A percentile compares a stretch with the other conserved stretches of the same genome.
Evolutionary conservation across 108 stramenopile genomes (phyloP).

Genomic region (Stephanodiscus minutulus): DNA sequence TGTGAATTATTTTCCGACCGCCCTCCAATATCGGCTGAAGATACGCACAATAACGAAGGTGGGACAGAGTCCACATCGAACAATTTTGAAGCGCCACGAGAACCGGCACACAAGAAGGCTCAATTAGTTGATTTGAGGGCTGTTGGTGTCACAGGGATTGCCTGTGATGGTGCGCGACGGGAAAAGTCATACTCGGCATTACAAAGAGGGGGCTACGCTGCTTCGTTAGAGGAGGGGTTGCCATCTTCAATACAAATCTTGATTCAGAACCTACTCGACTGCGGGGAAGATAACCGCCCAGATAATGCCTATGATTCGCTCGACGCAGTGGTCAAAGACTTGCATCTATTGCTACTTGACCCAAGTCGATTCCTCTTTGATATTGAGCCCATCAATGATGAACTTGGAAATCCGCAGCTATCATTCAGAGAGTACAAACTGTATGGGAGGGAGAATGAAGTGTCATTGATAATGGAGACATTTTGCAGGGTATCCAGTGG

Average conservation of each 20-base stretch:
- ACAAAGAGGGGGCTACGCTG: background rate
- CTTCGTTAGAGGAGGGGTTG: background rate
- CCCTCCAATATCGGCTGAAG: background rate
- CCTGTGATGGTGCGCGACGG: background rate
- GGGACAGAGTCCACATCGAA: background rate
- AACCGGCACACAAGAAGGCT: background rate
- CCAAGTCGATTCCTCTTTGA: slow-evolving; percentile 34
- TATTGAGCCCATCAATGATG: background rate
- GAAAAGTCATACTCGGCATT: background rate
- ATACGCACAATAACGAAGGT: background rate
- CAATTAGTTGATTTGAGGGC: background rate
- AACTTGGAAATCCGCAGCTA: background rate
- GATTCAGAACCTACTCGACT: slow-evolving; percentile 31
- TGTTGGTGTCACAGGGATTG: too few relatives aligned
- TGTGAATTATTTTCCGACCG: slow-evolving; percentile 22
- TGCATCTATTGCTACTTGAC: slow-evolving; percentile 31
- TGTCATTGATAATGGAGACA: slow-evolving; percentile 13
- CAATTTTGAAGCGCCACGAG: background rate
- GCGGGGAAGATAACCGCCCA: slow-evolving; percentile 6
- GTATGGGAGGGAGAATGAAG: slow-evolving; percentile 32
- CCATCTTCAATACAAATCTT: slow-evolving; percentile 8
- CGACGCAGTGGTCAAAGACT: slow-evolving; percentile 19
- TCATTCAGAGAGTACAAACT: slow-evolving; percentile 20
- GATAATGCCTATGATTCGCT: slow-evolving; percentile 24
- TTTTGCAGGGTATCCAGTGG: too few relatives aligned